Conservation (phyloP, 805 yeast genomes). For the Candida anglica region DNA sequence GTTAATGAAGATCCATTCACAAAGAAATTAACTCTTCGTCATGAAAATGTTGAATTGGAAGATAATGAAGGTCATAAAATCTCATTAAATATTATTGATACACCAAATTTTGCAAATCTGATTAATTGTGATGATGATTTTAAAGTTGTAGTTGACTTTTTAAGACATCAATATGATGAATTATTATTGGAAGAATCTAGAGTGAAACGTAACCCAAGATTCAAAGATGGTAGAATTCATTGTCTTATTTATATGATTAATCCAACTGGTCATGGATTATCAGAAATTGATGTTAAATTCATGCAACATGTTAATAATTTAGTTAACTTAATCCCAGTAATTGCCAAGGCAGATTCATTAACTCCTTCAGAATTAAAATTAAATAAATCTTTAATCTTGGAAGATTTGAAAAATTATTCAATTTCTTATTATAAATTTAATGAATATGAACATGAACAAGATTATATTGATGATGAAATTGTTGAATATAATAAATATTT, state of each 20-base stretch:
- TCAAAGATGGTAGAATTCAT: constrained; percentile 81
- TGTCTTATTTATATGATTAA: constrained; percentile 45
- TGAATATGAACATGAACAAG: constrained; percentile 54
- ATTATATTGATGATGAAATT: constrained; percentile 56
- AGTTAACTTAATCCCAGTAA: constrained; percentile 41
- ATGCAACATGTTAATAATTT: constrained; percentile 37
- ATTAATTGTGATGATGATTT: constrained; percentile 66
- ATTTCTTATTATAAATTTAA: constrained; percentile 72
- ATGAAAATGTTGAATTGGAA: constrained; percentile 78
- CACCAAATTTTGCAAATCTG: constrained; percentile 80
- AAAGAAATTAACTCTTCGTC: constrained; percentile 57
- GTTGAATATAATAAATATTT: constrained; percentile 62
- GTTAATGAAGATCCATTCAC: constrained; percentile 50
- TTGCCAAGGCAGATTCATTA: constrained; percentile 41
- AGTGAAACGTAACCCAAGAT: constrained; percentile 80
- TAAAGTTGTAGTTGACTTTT: constrained; percentile 67
- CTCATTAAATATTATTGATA: constrained; percentile 69
- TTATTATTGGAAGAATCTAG: constrained; percentile 76
- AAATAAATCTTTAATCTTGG: constrained; percentile 70
- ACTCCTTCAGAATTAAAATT: constrained; percentile 46
- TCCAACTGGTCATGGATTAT: constrained; percentile 43
- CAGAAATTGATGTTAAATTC: constrained; percentile 39
- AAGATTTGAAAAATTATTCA: constrained; percentile 67
- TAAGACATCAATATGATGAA: constrained; percentile 81
- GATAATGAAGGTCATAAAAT: constrained; percentile 85